These are phyloP conservation scores for Lepidium campestre DNA, from an alignment of 441 rosid genomes.

Conservation along the genomic window DNA sequence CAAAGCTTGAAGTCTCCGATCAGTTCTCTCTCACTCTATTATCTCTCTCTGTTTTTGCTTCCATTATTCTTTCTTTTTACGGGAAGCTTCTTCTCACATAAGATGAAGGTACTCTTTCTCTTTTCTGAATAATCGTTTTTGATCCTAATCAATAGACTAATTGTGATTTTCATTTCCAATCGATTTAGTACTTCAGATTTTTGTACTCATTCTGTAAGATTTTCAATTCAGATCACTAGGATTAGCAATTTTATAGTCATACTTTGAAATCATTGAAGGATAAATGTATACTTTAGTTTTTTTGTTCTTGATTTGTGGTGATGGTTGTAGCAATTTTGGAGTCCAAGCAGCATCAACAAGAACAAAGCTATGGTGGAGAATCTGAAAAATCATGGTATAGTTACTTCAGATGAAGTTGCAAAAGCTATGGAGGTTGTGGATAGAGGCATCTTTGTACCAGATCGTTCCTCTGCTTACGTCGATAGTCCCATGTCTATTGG, in stretches of 20 bases:
- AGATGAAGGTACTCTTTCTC: constrained; percentile 64
- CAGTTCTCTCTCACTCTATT: constrained; percentile 17
- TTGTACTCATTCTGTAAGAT: background rate
- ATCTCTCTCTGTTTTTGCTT: constrained; percentile 12
- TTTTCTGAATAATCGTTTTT: background rate
- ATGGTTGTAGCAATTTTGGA: constrained; percentile 47
- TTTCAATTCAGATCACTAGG: background rate
- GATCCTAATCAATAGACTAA: background rate
- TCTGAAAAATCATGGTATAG: constrained; percentile 49
- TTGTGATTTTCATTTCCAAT: background rate
- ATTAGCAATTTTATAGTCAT: background rate
- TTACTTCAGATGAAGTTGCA: constrained; percentile 54
- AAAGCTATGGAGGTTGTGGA: constrained; percentile 88
- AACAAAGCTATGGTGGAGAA: constrained; percentile 73
- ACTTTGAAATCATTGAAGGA: background rate
- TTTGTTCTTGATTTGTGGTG: constrained; percentile 2
- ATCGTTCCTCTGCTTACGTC: constrained; percentile 57
- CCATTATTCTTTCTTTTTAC: constrained; percentile 25
- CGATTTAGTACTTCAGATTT: background rate
- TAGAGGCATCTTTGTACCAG: constrained; percentile 75
- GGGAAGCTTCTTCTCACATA: constrained; percentile 35
- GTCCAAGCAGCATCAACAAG: constrained; percentile 48
- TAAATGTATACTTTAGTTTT: background rate
- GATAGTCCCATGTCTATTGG: constrained; percentile 88
- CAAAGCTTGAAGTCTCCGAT: constrained; percentile 9